These are phyloP conservation scores for Austroboletus festivus DNA, from an alignment of 768 basidiomycete species.

Conservation along the genomic window DNA sequence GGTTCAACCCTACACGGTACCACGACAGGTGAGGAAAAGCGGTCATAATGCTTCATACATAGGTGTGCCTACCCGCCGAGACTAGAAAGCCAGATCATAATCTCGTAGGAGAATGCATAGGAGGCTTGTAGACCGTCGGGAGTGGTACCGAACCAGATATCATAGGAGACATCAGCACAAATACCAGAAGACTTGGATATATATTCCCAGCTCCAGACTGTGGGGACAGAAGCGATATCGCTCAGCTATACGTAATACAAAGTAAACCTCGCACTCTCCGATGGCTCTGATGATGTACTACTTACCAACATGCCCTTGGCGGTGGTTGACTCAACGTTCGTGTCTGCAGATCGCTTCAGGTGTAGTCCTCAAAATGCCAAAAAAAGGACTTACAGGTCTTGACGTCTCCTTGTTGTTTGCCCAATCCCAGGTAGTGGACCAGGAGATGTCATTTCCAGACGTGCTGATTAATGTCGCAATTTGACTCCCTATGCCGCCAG, in stretches of 20 bases:
- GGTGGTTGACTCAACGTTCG: slow-evolving; percentile 45
- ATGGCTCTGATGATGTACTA: background rate
- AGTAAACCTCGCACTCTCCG: background rate
- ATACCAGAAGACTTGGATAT: slow-evolving; percentile 41
- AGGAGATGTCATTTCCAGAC: slow-evolving; percentile 41
- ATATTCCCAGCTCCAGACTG: slow-evolving; percentile 52
- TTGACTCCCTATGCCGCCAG: slow-evolving; percentile 46
- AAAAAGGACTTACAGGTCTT: slow-evolving; percentile 47
- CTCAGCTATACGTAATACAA: slow-evolving; percentile 36
- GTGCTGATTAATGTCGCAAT: slow-evolving; percentile 43
- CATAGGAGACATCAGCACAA: slow-evolving; percentile 56
- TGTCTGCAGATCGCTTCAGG: slow-evolving; percentile 33
- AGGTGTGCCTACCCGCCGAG: slow-evolving; percentile 43
- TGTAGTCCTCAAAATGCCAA: background rate
- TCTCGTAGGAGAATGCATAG: slow-evolving; percentile 48
- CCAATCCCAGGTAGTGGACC: slow-evolving; percentile 56
- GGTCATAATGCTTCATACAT: background rate
- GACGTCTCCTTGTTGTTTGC: slow-evolving; percentile 47
- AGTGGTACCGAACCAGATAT: slow-evolving; percentile 51
- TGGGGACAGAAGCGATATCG: slow-evolving; percentile 43
- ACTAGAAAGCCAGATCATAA: slow-evolving; percentile 63
- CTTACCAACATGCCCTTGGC: slow-evolving; percentile 48
- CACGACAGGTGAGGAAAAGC: background rate
- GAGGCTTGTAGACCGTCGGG: slow-evolving; percentile 45
- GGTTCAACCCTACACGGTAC: slow-evolving; percentile 57